These are phyloP conservation scores for Physaria fendleri DNA, from an alignment of 345 rosid species.

Conservation along the genomic window DNA sequence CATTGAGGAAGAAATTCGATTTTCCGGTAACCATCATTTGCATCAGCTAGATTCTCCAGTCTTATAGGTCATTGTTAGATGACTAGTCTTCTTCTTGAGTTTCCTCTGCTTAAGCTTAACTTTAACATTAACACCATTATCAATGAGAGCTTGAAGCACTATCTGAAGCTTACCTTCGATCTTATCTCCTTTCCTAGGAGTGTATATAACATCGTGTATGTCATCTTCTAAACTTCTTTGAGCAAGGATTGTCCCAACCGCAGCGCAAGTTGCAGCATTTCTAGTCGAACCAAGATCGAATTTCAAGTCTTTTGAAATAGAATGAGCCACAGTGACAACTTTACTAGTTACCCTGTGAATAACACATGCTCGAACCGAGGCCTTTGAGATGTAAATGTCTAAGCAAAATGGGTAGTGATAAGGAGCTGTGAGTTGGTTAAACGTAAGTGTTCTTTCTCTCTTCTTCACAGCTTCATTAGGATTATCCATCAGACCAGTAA, in stretches of 20 bases:
- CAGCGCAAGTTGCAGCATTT: conserved; percentile 58
- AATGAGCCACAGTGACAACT: conserved; percentile 85
- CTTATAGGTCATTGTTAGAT: neutral
- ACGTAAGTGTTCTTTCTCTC: conserved; percentile 58
- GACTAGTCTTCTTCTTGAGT: too few species aligned
- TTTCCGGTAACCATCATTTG: too few species aligned
- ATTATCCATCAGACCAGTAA: conserved; percentile 7
- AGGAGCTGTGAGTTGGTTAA: conserved; percentile 82
- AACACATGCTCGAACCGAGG: conserved; percentile 77
- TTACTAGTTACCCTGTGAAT: conserved; percentile 79
- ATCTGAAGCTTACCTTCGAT: conserved; percentile 73
- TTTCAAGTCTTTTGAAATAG: conserved; percentile 82
- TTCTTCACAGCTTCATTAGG: conserved; percentile 20
- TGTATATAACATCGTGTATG: conserved; percentile 59
- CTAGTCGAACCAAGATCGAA: conserved; percentile 68
- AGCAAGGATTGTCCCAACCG: conserved; percentile 70
- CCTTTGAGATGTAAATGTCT: conserved; percentile 72
- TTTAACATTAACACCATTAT: conserved; percentile 65
- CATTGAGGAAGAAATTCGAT: too few species aligned
- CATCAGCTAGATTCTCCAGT: neutral
- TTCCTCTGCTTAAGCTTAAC: conserved; percentile 83
- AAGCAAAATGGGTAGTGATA: conserved; percentile 84
- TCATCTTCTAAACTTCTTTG: conserved; percentile 77
- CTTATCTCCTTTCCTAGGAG: conserved; percentile 76
- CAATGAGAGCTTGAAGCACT: conserved; percentile 68